A percentile compares a stretch with the other conserved stretches of the same genome.
Conservation (phyloP, 495 filamentous ascomycete genomes). For the Tetracladium setigerum region DNA sequence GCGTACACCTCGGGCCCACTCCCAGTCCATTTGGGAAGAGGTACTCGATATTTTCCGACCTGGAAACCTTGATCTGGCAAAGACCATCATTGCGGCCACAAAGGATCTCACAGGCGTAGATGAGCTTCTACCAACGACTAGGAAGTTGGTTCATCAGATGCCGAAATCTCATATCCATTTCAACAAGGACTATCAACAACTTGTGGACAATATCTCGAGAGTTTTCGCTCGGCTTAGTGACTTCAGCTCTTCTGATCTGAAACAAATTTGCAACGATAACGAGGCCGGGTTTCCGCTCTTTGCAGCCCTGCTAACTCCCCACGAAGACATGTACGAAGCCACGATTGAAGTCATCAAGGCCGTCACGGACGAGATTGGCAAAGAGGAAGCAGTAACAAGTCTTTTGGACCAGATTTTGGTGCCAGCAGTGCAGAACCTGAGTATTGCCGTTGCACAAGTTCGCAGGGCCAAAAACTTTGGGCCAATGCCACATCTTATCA, state of each 20-base stretch:
- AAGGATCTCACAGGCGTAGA: constrained; percentile 63
- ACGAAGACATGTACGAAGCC: constrained; percentile 62
- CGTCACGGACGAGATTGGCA: constrained; percentile 59
- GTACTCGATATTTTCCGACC: constrained; percentile 60
- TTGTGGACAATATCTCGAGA: constrained; percentile 59
- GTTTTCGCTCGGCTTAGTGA: constrained; percentile 71
- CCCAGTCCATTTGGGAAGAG: constrained; percentile 65
- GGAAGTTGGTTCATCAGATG: constrained; percentile 37
- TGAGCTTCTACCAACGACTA: constrained; percentile 45
- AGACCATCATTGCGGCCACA: constrained; percentile 61
- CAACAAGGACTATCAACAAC: constrained; percentile 62
- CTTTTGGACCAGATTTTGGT: constrained; percentile 56
- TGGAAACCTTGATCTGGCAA: constrained; percentile 57
- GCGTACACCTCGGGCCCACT: constrained; percentile 56
- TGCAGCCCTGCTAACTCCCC: constrained; percentile 38
- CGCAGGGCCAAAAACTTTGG: constrained; percentile 52
- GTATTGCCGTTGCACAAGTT: constrained; percentile 29
- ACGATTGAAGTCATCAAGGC: constrained; percentile 74
- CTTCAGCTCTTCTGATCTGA: constrained; percentile 57
- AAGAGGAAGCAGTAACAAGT: constrained; percentile 66
- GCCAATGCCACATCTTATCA: constrained; percentile 62
- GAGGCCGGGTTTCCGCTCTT: constrained; percentile 38
- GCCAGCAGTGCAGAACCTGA: constrained; percentile 25
- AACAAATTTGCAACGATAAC: constrained; percentile 53
- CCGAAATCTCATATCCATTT: constrained; percentile 54